Evolutionary conservation across 768 basidiomycete species (phyloP).

Genomic region (Russula brevipes): DNA sequence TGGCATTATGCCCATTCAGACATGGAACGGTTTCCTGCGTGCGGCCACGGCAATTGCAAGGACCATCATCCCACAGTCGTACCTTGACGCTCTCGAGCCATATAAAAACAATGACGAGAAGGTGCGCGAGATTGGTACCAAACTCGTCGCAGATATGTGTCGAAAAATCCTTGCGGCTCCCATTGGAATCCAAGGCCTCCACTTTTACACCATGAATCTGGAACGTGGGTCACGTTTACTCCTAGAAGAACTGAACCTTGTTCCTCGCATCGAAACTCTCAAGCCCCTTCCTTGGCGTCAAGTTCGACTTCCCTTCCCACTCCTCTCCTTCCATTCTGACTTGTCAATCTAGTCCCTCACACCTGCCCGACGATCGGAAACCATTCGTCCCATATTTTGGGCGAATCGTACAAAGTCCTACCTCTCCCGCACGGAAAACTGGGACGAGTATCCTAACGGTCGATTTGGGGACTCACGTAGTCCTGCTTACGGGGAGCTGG

Average conservation of each 20-base stretch:
- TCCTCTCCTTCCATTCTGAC: conserved; percentile 13
- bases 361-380: conserved; percentile 83
- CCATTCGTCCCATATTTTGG: conserved; percentile 98
- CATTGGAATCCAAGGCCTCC: conserved; percentile 81
- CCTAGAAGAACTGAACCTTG: conserved; percentile 84
- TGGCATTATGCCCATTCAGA: conserved; percentile 93
- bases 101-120: conserved; percentile 90
- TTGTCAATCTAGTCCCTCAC: conserved; percentile 66
- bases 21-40: conserved; percentile 90
- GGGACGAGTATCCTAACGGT: conserved; percentile 99
- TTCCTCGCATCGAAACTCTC: conserved; percentile 82
- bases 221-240: conserved; percentile 95
- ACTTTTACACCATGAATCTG: conserved; percentile 97
- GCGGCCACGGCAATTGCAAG: conserved; percentile 69
- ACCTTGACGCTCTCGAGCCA: conserved; percentile 75
- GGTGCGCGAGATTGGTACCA: conserved; percentile 89
- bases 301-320: conserved; percentile 38
- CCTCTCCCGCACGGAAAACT: conserved; percentile 92
- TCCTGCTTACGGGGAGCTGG: conserved; percentile 97
- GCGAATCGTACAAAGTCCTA: conserved; percentile 95
- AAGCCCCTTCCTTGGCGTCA: conserved; percentile 98
- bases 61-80: conserved; percentile 68
- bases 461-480: conserved; percentile 96
- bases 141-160: conserved; percentile 93
- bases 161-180: conserved; percentile 72